Percentiles rank a stretch among this genome's conserved stretches.
Evolutionary conservation across 2,329 filamentous ascomycete species (phyloP).

Genomic region (Macrophomina tecta): DNA sequence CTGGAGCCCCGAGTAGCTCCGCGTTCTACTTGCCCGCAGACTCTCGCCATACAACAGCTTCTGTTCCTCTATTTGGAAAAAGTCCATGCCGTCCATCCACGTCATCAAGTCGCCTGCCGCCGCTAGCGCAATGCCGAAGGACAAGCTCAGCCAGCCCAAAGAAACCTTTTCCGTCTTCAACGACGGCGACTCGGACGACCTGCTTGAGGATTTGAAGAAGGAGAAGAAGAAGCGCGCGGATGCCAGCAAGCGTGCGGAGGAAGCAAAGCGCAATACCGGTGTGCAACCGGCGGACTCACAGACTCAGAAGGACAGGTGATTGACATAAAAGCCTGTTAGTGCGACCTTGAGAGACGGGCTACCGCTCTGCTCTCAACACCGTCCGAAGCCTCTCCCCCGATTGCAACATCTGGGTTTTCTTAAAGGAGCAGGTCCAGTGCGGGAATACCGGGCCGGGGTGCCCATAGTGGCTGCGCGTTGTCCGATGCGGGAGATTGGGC

Average conservation of each 20-base stretch:
- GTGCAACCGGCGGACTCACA: background rate
- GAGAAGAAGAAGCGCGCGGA: conserved; percentile 9
- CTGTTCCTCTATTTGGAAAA: too few relatives aligned
- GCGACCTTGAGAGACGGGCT: background rate
- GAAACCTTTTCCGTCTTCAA: conserved; percentile 25
- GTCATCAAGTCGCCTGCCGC: conserved; percentile 18
- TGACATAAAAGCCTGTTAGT: background rate
- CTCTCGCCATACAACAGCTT: background rate
- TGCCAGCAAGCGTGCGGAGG: background rate
- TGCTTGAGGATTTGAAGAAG: conserved; percentile 18
- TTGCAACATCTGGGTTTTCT: background rate
- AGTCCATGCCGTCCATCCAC: conserved; percentile 19
- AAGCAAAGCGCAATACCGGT: conserved; percentile 6
- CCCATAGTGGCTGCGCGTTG: background rate
- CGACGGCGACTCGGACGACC: conserved; percentile 23
- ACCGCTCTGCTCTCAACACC: background rate
- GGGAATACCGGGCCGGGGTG: background rate
- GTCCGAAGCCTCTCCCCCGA: background rate
- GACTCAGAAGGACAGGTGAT: conserved; percentile 1
- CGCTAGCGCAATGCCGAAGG: conserved; percentile 4
- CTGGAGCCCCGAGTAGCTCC: background rate
- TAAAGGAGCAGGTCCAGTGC: background rate
- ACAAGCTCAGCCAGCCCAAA: conserved; percentile 24
- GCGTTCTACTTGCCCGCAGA: background rate
- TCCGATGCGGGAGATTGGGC: background rate